Base-by-base conservation (phyloP, 2,329 filamentous ascomycete genomes). In the Fusarium sp. region DNA sequence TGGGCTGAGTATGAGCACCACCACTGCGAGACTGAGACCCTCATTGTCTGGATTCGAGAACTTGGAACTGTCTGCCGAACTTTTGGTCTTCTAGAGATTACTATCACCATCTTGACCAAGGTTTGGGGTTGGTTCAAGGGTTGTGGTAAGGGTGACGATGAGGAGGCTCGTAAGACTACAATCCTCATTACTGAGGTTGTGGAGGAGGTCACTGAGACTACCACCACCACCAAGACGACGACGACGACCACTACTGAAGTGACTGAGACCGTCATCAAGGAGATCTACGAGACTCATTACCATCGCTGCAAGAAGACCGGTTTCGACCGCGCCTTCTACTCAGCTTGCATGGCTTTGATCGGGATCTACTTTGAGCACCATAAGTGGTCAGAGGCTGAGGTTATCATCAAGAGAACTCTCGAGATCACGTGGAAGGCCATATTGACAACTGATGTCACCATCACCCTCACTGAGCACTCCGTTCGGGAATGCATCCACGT, bases 1-100 rank as follows among this genome's bases (percentile, higher is more conserved):
- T 82, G 80, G 80, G 77, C 77, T 1, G 81, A 82, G 69, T 81
- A 81, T 39, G 78, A 81, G 66, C 71, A 81, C 57, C 66, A 77
- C 51, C 61, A 51, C 3, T 78, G 77, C n/a, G 76, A 79, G 51
- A 69, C 75, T 0, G 71, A 79, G 69, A 52, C 69, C 3, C 73
- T 81, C 14, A 73, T 80, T n/a, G 60, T 80, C 34, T 77, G 75
- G 52, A 75, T 82, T 44, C 74, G 74, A 40, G 77, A 82, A 46
- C 74, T 82, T 6, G 80, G 78, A 20, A 63, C 74, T 0, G 57
- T 78, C 3, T 79, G 80, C 67, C 73, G 71, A 53, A 57, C 68
- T 1, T 78, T 80, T 31, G 80, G 80, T 1, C 71, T 81, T n/a
- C 53, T 78, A 7, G 72, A 61, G 22, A 71, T 82, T 2, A 76